These are phyloP conservation scores for Termitomyces sp. DNA, from an alignment of 768 basidiomycete species.

Conservation along the genomic window DNA sequence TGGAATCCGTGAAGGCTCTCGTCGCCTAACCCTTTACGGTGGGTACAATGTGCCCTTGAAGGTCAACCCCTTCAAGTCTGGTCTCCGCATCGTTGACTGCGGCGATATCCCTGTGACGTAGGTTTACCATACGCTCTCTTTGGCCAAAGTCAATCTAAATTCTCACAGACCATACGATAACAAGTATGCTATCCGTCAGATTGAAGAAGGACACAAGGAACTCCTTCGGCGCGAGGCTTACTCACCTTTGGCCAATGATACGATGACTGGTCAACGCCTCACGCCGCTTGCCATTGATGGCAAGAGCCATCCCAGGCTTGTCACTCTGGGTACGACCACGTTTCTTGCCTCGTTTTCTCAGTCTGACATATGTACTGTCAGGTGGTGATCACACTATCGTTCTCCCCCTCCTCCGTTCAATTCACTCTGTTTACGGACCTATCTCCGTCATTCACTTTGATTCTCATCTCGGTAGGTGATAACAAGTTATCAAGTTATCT, in stretches of 20 bases:
- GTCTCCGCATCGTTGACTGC: slow-evolving; percentile 70
- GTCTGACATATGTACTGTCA: not conserved
- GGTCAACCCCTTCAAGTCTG: slow-evolving; percentile 68
- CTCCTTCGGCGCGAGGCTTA: slow-evolving; percentile 62
- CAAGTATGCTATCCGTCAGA: slow-evolving; percentile 66
- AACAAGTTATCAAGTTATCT: not conserved
- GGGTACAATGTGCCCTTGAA: slow-evolving; percentile 76
- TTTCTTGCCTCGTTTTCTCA: not conserved
- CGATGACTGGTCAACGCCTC: slow-evolving; percentile 52
- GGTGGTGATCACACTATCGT: slow-evolving; percentile 90
- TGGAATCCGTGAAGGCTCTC: slow-evolving; percentile 76
- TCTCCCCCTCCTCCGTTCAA: slow-evolving; percentile 57
- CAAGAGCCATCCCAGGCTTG: slow-evolving; percentile 70
- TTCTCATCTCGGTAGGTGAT: slow-evolving; percentile 51
- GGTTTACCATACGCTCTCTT: slow-evolving; percentile 10
- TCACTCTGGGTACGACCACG: slow-evolving; percentile 46
- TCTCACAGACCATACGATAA: slow-evolving; percentile 67
- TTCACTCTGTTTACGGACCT: slow-evolving; percentile 73
- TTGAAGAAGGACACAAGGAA: slow-evolving; percentile 67
- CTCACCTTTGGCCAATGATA: slow-evolving; percentile 61
- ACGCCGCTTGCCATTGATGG: slow-evolving; percentile 64
- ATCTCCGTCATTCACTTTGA: slow-evolving; percentile 88
- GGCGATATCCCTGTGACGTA: slow-evolving; percentile 74
- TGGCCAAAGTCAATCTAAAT: not conserved
- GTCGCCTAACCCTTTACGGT: slow-evolving; percentile 70